Conservation (phyloP, 306 rosid genomes). For the Sphenostylis stenocarpa region DNA sequence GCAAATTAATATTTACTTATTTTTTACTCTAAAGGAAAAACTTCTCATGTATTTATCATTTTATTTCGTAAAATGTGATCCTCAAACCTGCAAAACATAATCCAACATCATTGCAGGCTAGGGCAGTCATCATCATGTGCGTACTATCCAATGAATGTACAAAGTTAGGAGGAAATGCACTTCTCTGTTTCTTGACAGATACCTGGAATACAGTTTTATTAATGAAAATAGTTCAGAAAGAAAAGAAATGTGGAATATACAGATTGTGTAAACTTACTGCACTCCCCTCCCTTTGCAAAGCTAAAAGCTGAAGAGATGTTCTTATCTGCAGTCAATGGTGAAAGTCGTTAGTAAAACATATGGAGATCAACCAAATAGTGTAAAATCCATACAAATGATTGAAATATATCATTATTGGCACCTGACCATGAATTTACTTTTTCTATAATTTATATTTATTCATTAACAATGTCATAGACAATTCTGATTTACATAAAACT, state of each 20-base stretch:
- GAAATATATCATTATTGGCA: neutral
- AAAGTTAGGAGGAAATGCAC: constrained; percentile 89
- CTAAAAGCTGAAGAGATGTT: constrained; percentile 84
- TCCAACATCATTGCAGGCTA: constrained; percentile 81
- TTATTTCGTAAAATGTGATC: neutral
- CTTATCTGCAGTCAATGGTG: constrained; percentile 55
- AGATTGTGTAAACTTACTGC: constrained; percentile 43
- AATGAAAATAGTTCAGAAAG: constrained; percentile 19
- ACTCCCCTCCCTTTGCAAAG: constrained; percentile 70
- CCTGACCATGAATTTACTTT: neutral
- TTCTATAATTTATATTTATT: neutral
- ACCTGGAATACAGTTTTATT: constrained; percentile 45
- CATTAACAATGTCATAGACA: neutral
- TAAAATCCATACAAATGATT: neutral
- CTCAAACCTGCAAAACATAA: constrained; percentile 84
- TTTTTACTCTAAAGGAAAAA: neutral
- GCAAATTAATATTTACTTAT: neutral
- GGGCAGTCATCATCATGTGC: constrained; percentile 94
- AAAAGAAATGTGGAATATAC: neutral
- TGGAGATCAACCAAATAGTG: neutral
- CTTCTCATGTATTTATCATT: constrained; percentile 11
- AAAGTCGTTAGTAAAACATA: constrained; percentile 31
- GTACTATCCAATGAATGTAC: constrained; percentile 86
- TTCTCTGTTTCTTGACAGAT: constrained; percentile 71
- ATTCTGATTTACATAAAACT: neutral